Percentiles rank a stretch among this genome's conserved stretches.
These are phyloP conservation scores for Schwanniomyces sp. DNA, from an alignment of 805 yeast genomes.

Conservation along the genomic window DNA sequence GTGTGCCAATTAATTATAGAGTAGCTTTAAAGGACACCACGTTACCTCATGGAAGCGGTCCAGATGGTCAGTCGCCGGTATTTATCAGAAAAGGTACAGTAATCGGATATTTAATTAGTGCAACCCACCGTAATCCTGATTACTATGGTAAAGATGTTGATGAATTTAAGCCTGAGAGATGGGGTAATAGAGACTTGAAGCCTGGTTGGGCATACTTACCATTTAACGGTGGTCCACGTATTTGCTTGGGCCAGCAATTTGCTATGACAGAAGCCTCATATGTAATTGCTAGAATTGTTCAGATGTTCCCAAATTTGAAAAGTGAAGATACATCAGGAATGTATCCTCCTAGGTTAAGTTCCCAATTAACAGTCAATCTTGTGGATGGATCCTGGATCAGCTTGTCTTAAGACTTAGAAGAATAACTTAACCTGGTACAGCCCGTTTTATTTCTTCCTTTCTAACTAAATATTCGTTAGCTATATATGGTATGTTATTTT, in stretches of 20 bases:
- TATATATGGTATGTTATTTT: not conserved
- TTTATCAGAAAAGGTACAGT: constrained; percentile 44
- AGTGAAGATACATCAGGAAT: constrained; percentile 12
- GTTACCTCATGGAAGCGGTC: constrained; percentile 35
- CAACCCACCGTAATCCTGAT: constrained; percentile 41
- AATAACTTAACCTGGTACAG: not conserved
- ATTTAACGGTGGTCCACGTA: constrained; percentile 57
- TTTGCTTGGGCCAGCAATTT: constrained; percentile 58
- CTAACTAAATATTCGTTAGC: not conserved
- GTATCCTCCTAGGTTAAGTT: constrained; percentile 31
- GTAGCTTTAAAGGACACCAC: constrained; percentile 30
- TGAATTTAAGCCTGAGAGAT: constrained; percentile 50
- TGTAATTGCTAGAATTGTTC: constrained; percentile 37
- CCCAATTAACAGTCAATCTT: constrained; percentile 20
- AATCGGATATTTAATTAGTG: constrained; percentile 39
- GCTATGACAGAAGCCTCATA: constrained; percentile 55
- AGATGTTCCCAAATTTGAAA: constrained; percentile 21
- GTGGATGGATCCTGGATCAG: not conserved
- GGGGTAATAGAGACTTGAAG: constrained; percentile 36
- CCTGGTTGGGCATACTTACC: constrained; percentile 52
- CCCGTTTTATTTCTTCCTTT: not conserved
- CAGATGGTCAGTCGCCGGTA: constrained; percentile 36
- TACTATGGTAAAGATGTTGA: constrained; percentile 49
- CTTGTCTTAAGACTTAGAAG: not conserved
- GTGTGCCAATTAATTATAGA: constrained; percentile 33